phyloP scores from a whole-genome alignment of 495 filamentous ascomycete species.

The Penicillium psychrofluorescens region DNA sequence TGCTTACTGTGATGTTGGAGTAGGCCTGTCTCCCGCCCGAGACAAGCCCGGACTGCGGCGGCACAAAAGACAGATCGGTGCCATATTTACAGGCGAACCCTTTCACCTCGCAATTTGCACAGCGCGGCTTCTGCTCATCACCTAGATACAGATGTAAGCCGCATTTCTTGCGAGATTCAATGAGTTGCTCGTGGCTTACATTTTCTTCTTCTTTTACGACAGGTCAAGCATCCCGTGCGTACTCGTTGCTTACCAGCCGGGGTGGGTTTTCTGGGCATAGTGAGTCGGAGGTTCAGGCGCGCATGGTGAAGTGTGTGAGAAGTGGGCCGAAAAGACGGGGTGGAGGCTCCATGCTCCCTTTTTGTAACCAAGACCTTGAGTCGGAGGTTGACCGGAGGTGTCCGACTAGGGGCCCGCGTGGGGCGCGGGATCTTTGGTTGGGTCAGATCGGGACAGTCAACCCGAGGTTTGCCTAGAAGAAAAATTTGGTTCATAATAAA shows the following conservation, averaged over 20 bases:
- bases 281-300: constrained; percentile 7
- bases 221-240: constrained; percentile 19
- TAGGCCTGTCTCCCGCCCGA: constrained; percentile 8
- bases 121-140: constrained; percentile 22
- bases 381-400: constrained; percentile 2
- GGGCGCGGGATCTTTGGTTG: constrained; percentile 3
- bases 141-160: constrained; percentile 3
- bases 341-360: constrained; percentile 13
- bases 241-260: constrained; percentile 20
- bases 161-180: no score
- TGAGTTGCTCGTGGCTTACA: constrained; percentile 1
- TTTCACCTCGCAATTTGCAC: constrained; percentile 22
- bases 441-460: constrained; percentile 5
- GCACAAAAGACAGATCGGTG: constrained; percentile 14
- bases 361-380: not conserved
- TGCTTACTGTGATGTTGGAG: constrained; percentile 13
- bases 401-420: constrained; percentile 4
- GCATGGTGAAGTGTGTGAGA: constrained; percentile 1
- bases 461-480: not conserved
- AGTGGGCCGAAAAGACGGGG: constrained; percentile 5
- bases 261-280: constrained; percentile 20
- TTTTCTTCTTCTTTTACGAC: constrained; percentile 20
- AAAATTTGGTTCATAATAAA: not conserved
- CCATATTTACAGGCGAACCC: constrained; percentile 20
- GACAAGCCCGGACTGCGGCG: constrained; percentile 5